Percentiles rank a stretch among this genome's conserved stretches.
phyloP scores from a whole-genome alignment of 371 early-diverging fungal species.

The Mortierella sp. region DNA sequence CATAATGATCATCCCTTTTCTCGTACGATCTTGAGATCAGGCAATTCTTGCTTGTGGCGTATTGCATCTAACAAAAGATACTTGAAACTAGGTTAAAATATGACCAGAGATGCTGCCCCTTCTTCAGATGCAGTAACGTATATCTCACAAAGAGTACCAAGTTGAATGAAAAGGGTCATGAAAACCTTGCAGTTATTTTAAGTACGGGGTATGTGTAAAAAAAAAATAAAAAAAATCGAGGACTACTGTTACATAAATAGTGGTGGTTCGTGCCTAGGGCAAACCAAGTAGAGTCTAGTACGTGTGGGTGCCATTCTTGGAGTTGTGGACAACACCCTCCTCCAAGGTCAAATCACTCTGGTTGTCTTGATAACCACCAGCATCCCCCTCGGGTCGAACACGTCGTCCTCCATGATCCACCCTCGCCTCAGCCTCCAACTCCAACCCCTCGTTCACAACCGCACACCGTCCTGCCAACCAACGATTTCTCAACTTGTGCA shows the following conservation, averaged over 20 bases:
- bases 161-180: neutral
- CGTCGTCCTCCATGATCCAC: neutral
- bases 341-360: slow-evolving; percentile 1
- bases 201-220: too few relatives aligned
- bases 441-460: slow-evolving; percentile 25
- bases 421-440: slow-evolving; percentile 21
- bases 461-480: slow-evolving; percentile 23
- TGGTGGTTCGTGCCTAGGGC: too few relatives aligned
- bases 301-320: neutral
- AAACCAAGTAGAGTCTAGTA: neutral
- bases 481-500: slow-evolving; percentile 60
- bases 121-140: neutral
- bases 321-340: neutral
- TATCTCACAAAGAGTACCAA: neutral
- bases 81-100: neutral
- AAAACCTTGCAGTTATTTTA: too few relatives aligned
- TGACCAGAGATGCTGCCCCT: neutral
- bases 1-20: too few relatives aligned
- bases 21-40: too few relatives aligned
- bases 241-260: too few relatives aligned
- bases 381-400: neutral
- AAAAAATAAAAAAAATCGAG: neutral
- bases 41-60: neutral
- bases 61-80: neutral
- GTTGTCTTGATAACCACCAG: neutral